phyloP scores from a whole-genome alignment of 805 yeast genomes.

The Pichia thaimueangensis region DNA sequence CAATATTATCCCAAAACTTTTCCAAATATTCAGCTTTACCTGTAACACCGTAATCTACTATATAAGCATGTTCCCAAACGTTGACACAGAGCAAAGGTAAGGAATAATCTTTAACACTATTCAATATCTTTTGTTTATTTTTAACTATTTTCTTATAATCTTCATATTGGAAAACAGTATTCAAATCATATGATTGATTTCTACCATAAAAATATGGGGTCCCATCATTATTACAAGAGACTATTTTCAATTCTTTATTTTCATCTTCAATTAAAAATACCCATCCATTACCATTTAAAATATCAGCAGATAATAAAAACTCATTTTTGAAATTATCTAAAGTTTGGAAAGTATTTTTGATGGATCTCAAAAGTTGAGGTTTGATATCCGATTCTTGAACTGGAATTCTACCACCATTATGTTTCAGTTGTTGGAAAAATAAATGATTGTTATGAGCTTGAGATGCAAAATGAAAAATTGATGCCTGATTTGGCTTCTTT shows the following conservation, averaged over 20 bases:
- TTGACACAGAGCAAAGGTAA: slow-evolving; percentile 73
- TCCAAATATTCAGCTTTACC: slow-evolving; percentile 72
- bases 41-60: slow-evolving; percentile 73
- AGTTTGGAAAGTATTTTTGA: slow-evolving; percentile 34
- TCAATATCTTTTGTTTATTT: slow-evolving; percentile 18
- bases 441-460: slow-evolving; percentile 91
- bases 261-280: slow-evolving; percentile 60
- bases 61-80: slow-evolving; percentile 86
- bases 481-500: slow-evolving; percentile 56
- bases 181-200: slow-evolving; percentile 69
- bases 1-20: slow-evolving; percentile 68
- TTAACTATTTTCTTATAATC: slow-evolving; percentile 44
- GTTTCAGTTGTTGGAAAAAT: slow-evolving; percentile 58
- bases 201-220: slow-evolving; percentile 67
- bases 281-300: slow-evolving; percentile 67
- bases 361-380: slow-evolving; percentile 25
- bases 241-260: slow-evolving; percentile 49
- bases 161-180: slow-evolving; percentile 56
- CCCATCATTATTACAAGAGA: slow-evolving; percentile 65
- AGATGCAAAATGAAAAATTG: slow-evolving; percentile 80
- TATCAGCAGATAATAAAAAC: slow-evolving; percentile 45
- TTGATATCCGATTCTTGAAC: slow-evolving; percentile 19
- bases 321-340: slow-evolving; percentile 47
- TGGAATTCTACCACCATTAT: slow-evolving; percentile 14
- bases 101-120: slow-evolving; percentile 48